Base-by-base conservation (phyloP, 495 filamentous ascomycete genomes). In the Bryoglossum gracile region DNA sequence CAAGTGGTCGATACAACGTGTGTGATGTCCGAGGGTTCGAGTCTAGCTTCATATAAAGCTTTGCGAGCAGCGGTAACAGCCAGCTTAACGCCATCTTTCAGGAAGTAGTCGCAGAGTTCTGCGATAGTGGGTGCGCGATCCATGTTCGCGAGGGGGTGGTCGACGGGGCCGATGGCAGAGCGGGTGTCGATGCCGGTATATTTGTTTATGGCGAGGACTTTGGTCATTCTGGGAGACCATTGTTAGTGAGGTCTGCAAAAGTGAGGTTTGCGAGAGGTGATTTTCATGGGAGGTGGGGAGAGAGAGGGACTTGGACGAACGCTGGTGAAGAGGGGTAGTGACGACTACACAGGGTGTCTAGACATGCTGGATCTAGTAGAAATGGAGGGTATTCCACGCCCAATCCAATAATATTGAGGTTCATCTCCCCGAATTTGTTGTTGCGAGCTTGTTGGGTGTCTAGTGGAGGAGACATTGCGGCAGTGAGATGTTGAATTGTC, bases 1-100 rank as follows among this genome's bases (percentile, higher is more conserved):
- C 77, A 80, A 17, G 81, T 84, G 0, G 81, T 82, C 14, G 77
- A 77, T 10, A 84, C 76, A 43, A 81, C 69, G 56, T 84, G 82
- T 18, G 81, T 85, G 45, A 84, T 75, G 8, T 81, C 67, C 1
- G 55, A 51, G 1, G 68, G 50, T 22, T 63, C 64, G 8, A 76
- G 62, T 13, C 67, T 64, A 30, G 74, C 71, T 61, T 80, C 80
- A 38, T 55, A 41, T n/a, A 85, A 64, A 0, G 81, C 81, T 56
- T 82, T 82, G 21, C 66, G 62, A 28, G 76, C 68, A 24, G 81
- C 81, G 18, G 63, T 66, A 19, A 77, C 65, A 4, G 81, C 75
- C 5, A 84, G 61, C 22, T 73, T 69, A 8, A 82, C 72, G 22
- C 81, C 81, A 44, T 82, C 69, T 34, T 66, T 64, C 41, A 77